These are phyloP conservation scores for Begonia masoniana DNA, from an alignment of 306 rosid genomes.

Conservation along the genomic window DNA sequence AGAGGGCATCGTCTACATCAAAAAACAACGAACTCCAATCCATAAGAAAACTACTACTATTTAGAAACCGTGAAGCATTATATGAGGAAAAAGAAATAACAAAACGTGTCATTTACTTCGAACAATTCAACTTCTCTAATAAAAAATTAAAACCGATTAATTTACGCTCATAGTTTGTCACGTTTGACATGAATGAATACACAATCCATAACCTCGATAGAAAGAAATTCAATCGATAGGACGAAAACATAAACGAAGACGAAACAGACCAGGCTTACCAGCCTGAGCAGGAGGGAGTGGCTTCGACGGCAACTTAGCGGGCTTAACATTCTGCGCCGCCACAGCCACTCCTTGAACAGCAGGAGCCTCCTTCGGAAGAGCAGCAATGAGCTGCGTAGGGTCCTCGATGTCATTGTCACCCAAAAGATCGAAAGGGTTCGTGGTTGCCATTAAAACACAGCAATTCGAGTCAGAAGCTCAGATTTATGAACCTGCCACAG, in stretches of 20 bases:
- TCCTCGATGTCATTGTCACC: conserved; percentile 39
- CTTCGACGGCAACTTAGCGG: conserved; percentile 44
- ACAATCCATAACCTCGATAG: too few species aligned
- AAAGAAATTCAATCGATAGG: background rate
- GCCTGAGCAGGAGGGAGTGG: conserved; percentile 47
- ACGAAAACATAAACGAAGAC: background rate
- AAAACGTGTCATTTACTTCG: too few species aligned
- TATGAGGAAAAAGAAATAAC: too few species aligned
- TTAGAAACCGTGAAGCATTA: too few species aligned
- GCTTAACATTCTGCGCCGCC: conserved; percentile 22
- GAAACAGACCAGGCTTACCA: conserved; percentile 10
- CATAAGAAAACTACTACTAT: too few species aligned
- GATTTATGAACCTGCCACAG: conserved; percentile 10
- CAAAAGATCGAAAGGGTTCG: conserved; percentile 46
- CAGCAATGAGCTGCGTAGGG: conserved; percentile 25
- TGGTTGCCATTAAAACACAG: conserved; percentile 31
- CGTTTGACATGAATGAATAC: too few species aligned
- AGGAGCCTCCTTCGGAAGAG: conserved; percentile 19
- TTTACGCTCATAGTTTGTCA: too few species aligned
- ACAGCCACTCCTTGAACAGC: conserved; percentile 1
- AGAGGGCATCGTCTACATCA: too few species aligned
- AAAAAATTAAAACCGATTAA: too few species aligned
- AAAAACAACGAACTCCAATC: too few species aligned
- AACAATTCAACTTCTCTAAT: too few species aligned
- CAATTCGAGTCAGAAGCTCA: conserved; percentile 13